A percentile compares a stretch with the other conserved stretches of the same genome.
These are phyloP conservation scores for Daldinia vernicosa DNA, from an alignment of 495 filamentous ascomycete genomes.

Conservation along the genomic window DNA sequence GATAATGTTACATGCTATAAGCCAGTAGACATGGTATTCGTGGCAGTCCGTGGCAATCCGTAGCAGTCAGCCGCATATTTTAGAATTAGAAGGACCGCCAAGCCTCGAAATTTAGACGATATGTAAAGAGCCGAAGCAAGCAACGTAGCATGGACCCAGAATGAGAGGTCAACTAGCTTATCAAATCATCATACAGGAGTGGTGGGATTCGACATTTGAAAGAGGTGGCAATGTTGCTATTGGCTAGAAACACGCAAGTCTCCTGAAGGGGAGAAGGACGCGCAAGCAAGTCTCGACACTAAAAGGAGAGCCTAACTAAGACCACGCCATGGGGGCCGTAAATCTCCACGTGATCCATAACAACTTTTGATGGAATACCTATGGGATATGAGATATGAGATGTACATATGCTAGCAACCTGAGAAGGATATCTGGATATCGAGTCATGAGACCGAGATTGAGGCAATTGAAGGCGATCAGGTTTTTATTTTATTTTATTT, in stretches of 20 bases:
- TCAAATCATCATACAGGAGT: constrained; percentile 36
- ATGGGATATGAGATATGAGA: not conserved
- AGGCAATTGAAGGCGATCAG: constrained; percentile 10
- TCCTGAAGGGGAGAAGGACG: constrained; percentile 38
- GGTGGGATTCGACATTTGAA: constrained; percentile 40
- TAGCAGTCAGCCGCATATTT: constrained; percentile 30
- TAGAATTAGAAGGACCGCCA: constrained; percentile 37
- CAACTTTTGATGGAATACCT: not conserved
- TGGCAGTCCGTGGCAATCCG: constrained; percentile 30
- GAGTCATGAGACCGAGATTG: not conserved
- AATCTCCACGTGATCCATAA: constrained; percentile 27
- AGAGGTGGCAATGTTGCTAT: constrained; percentile 33
- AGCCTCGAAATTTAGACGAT: constrained; percentile 30
- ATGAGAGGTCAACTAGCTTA: constrained; percentile 30
- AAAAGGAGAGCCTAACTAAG: constrained; percentile 31
- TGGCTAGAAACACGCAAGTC: constrained; percentile 42
- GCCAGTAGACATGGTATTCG: constrained; percentile 14
- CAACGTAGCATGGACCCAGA: constrained; percentile 43
- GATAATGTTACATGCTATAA: constrained; percentile 37
- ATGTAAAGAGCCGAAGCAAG: constrained; percentile 43
- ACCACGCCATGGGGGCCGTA: constrained; percentile 26
- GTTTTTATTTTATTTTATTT: too few species aligned
- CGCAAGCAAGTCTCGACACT: constrained; percentile 42
- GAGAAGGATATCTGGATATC: not conserved
- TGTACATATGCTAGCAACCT: not conserved